Evolutionary conservation across 2,329 filamentous ascomycete species (phyloP).

Genomic region (Colletotrichum falcatum): DNA sequence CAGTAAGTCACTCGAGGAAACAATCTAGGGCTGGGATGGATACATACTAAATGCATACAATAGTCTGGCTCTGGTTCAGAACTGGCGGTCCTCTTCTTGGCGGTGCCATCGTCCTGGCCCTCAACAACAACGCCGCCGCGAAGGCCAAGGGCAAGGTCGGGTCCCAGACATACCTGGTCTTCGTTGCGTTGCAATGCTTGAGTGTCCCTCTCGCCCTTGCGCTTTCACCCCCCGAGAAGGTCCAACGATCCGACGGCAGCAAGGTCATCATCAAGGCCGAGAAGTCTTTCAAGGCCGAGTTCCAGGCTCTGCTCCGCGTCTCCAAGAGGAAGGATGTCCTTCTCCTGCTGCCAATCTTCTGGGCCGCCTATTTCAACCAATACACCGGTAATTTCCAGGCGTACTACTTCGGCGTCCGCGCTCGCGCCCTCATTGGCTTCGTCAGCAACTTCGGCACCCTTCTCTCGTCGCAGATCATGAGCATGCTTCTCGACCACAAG

Average conservation of each 20-base stretch:
- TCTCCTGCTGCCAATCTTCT: conserved; percentile 44
- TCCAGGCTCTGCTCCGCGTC: conserved; percentile 43
- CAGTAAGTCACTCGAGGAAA: conserved; percentile 1
- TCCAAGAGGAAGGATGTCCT: conserved; percentile 43
- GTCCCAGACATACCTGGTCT: conserved; percentile 46
- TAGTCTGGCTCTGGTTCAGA: conserved; percentile 57
- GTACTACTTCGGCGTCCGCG: conserved; percentile 54
- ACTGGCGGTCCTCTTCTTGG: conserved; percentile 61
- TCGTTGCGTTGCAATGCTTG: conserved; percentile 47
- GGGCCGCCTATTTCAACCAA: conserved; percentile 48
- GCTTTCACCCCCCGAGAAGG: conserved; percentile 47
- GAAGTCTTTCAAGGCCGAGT: conserved; percentile 44
- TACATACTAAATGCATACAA: background rate
- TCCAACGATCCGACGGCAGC: conserved; percentile 46
- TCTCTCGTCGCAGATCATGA: conserved; percentile 59
- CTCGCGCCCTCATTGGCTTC: conserved; percentile 60
- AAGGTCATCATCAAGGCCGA: conserved; percentile 45
- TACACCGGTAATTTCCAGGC: conserved; percentile 61
- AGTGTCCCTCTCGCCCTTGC: conserved; percentile 45
- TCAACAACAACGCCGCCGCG: conserved; percentile 50
- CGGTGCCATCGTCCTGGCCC: conserved; percentile 58
- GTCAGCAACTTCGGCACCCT: conserved; percentile 52
- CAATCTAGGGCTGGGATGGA: too few relatives aligned
- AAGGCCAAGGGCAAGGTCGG: conserved; percentile 45
- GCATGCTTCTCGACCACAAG: conserved; percentile 58